Base-by-base conservation (phyloP, 768 basidiomycete genomes). In the Kwoniella europaea region DNA sequence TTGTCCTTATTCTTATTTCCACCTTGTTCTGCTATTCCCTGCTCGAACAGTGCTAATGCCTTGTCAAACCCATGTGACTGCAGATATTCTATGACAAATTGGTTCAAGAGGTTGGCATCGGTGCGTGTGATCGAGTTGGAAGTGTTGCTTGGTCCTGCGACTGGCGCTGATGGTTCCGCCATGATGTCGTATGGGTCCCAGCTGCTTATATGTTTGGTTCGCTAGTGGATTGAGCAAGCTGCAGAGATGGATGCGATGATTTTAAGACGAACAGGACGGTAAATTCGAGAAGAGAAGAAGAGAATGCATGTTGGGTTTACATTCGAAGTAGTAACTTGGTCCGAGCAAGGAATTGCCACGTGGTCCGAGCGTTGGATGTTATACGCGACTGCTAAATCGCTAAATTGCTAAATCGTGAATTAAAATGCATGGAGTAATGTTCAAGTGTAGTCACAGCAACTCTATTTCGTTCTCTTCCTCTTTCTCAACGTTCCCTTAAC, bases 61-160 rank as follows among this genome's bases (percentile, higher is more conserved):
- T 81, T 79, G 58, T 79, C 79, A 67, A 79, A 80, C 1, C 79
- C 79, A 63, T 79, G 77, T n/a, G 74, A 77, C 57, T 82, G 76
- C n/a, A 82, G 77, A 50, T 78, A 77, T n/a, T 75, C 75, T 63
- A 76, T 73, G 16, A 80, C 79, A 61, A 78, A 76, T 64, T 79
- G 76, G 13, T 73, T 74, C 1, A 79, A 72, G 6, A 79, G 73
- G 41, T 69, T 72, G n/a, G 76, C 58, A 56, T 77, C 75, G 9
- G 79, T 43, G 55, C 70, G 56, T n/a, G 77, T 52, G 10, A 54
- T 18, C 2, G 62, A 55, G 27, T 15, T 46, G 29, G 62, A 63
- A 59, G 70, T 69, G 16, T 69, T 65, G 70, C 77, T 77, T 3
- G 79, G 73, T 4, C 77, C 76, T 5, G 77, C 79, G 22, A 65